Evolutionary conservation across 257 asterid genomes (phyloP).

Genomic region (Petrea volubilis): DNA sequence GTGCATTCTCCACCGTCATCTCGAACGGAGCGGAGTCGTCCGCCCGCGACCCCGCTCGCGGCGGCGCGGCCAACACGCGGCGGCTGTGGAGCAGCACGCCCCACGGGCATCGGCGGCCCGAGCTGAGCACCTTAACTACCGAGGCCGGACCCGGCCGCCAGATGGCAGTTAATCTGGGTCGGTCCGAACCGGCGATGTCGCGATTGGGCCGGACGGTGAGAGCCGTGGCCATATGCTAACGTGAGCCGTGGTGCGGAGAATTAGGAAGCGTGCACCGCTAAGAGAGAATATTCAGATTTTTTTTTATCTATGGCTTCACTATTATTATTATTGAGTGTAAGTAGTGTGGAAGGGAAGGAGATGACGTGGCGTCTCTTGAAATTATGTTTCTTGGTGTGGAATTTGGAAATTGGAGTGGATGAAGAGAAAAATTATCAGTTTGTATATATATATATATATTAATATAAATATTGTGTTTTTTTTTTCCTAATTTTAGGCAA

Average conservation of each 20-base stretch:
- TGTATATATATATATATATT: too few relatives aligned
- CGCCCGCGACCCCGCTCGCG: conserved; percentile 84
- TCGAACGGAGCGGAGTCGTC: conserved; percentile 94
- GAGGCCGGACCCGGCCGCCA: conserved; percentile 31
- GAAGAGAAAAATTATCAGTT: not conserved
- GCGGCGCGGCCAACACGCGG: conserved; percentile 49
- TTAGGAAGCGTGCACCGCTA: conserved; percentile 1
- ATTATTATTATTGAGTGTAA: not conserved
- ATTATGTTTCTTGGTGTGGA: not conserved
- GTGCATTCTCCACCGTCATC: conserved; percentile 96
- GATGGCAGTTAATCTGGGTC: conserved; percentile 36
- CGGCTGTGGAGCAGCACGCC: conserved; percentile 40
- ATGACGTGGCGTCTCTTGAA: conserved; percentile 50
- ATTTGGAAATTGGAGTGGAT: conserved; percentile 3
- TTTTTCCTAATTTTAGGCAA: not conserved
- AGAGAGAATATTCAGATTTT: conserved; percentile 26
- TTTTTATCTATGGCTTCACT: not conserved
- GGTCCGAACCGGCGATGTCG: conserved; percentile 44
- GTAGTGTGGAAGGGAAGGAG: conserved; percentile 38
- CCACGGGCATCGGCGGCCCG: conserved; percentile 40
- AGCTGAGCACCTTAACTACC: conserved; percentile 22
- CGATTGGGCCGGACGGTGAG: conserved; percentile 76
- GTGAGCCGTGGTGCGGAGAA: conserved; percentile 22
- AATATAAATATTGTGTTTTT: too few relatives aligned
- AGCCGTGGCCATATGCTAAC: conserved; percentile 66